Conservation (phyloP, 805 yeast species). For the Candida boidinii region DNA sequence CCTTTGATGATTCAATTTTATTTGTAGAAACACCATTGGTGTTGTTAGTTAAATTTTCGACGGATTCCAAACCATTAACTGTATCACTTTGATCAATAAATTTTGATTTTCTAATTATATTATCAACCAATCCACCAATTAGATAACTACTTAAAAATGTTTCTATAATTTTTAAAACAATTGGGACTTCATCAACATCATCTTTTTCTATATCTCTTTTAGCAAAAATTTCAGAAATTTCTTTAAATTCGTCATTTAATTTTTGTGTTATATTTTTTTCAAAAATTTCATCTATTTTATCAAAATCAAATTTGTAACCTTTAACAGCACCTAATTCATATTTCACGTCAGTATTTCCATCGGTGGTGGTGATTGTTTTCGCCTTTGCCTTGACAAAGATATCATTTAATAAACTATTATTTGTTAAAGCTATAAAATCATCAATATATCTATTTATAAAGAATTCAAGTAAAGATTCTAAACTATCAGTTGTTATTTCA, state of each 20-base stretch:
- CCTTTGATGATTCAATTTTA: background rate
- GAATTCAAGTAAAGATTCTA: constrained; percentile 25
- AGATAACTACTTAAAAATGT: constrained; percentile 26
- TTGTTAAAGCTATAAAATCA: constrained; percentile 17
- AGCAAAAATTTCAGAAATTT: constrained; percentile 19
- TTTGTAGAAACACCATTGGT: background rate
- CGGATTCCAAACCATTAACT: constrained; percentile 15
- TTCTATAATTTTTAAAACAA: constrained; percentile 24
- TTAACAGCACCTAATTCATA: constrained; percentile 18
- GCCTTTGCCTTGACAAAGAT: constrained; percentile 9
- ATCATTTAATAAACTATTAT: constrained; percentile 12
- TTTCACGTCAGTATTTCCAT: no score
- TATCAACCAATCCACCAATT: constrained; percentile 26
- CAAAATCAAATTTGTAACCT: constrained; percentile 17
- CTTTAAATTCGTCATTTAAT: constrained; percentile 19
- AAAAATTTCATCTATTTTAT: constrained; percentile 17
- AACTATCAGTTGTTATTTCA: constrained; percentile 26
- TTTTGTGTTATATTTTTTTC: constrained; percentile 6
- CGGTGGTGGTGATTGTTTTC: no score
- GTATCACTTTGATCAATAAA: constrained; percentile 26
- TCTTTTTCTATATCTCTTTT: background rate
- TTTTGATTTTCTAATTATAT: constrained; percentile 21
- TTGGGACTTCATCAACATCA: constrained; percentile 23
- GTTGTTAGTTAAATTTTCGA: constrained; percentile 12
- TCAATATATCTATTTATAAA: constrained; percentile 23